Evolutionary conservation across 2,329 filamentous ascomycete genomes (phyloP).

Genomic region (Stemphylium vesicarium): DNA sequence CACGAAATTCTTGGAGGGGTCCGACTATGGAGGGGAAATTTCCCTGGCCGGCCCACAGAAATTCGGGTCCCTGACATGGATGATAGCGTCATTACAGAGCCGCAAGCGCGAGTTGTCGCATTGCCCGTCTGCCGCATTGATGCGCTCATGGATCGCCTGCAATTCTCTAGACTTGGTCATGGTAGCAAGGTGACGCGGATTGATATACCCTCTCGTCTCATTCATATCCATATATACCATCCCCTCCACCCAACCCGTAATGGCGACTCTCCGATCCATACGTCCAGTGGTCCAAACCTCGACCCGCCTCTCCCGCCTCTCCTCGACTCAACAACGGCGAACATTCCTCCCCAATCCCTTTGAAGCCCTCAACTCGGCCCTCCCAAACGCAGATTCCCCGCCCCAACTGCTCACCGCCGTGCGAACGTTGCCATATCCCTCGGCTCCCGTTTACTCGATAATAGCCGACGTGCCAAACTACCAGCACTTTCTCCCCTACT

Average conservation of each 20-base stretch:
- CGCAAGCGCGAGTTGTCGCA: constrained; percentile 24
- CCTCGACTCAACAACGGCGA: constrained; percentile 38
- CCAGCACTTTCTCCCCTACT: constrained; percentile 89
- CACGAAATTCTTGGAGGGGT: constrained; percentile 12
- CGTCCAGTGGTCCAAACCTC: constrained; percentile 46
- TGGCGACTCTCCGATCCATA: constrained; percentile 40
- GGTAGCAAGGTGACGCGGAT: constrained; percentile 23
- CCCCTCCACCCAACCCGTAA: constrained; percentile 14
- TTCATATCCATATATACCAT: not conserved
- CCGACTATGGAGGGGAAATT: constrained; percentile 19
- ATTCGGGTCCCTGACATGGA: constrained; percentile 25
- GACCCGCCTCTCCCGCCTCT: constrained; percentile 18
- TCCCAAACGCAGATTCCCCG: constrained; percentile 42
- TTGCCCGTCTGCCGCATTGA: constrained; percentile 11
- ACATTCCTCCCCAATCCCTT: constrained; percentile 54
- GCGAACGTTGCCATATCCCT: constrained; percentile 77
- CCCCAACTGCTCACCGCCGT: constrained; percentile 73
- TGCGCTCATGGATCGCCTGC: constrained; percentile 1
- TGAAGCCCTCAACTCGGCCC: constrained; percentile 47
- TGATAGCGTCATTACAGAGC: constrained; percentile 27
- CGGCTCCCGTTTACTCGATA: constrained; percentile 75
- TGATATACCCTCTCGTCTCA: not conserved
- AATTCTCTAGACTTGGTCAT: constrained; percentile 13
- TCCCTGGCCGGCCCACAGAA: constrained; percentile 4
- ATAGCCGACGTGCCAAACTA: constrained; percentile 88